phyloP scores from a whole-genome alignment of 305 asterid species.

The Ilex paraguariensis region DNA sequence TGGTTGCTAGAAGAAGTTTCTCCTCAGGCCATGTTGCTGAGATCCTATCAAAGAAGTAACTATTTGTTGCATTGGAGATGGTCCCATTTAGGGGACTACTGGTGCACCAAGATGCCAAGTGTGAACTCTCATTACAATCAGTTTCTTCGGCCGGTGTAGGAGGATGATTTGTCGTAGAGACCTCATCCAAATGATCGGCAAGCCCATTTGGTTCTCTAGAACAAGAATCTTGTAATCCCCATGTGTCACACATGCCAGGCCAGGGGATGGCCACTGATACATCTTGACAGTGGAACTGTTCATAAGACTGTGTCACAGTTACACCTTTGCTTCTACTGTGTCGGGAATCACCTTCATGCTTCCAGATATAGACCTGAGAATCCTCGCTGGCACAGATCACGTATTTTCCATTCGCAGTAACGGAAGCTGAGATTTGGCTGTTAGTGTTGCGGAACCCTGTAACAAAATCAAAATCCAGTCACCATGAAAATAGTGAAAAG shows the following conservation, averaged over 20 bases:
- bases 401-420: constrained; percentile 77
- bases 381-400: constrained; percentile 93
- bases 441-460: constrained; percentile 84
- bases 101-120: constrained; percentile 47
- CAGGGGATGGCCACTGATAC: constrained; percentile 92
- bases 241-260: constrained; percentile 62
- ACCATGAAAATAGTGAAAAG: not conserved
- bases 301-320: constrained; percentile 69
- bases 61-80: constrained; percentile 48
- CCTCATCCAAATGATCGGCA: constrained; percentile 44
- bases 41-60: constrained; percentile 71
- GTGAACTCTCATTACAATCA: constrained; percentile 46
- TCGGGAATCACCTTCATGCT: constrained; percentile 73
- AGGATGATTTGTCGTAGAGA: constrained; percentile 46
- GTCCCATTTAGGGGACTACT: constrained; percentile 60
- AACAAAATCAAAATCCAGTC: not conserved
- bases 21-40: constrained; percentile 96
- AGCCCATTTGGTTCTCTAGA: constrained; percentile 34
- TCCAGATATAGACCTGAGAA: constrained; percentile 86
- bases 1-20: constrained; percentile 52
- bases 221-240: constrained; percentile 32
- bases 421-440: constrained; percentile 93
- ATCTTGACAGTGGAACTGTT: constrained; percentile 86
- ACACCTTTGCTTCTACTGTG: constrained; percentile 80
- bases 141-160: constrained; percentile 53